phyloP scores from a whole-genome alignment of 2,329 filamentous ascomycete genomes.

The Metarhizium guizhouense region DNA sequence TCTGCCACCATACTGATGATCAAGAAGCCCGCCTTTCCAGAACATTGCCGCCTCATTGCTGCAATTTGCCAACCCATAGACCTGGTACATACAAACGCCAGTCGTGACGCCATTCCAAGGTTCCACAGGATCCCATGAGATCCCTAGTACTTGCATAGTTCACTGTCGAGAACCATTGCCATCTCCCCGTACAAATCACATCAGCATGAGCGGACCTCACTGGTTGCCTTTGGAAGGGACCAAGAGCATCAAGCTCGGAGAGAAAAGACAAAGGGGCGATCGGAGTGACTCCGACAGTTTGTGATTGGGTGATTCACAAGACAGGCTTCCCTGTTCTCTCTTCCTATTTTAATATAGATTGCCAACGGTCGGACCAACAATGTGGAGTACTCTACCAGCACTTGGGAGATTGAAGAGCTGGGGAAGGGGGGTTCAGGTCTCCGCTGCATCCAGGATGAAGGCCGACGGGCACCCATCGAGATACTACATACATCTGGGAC shows the following conservation, averaged over 20 bases:
- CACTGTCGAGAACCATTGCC: too few relatives aligned
- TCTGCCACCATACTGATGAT: too few relatives aligned
- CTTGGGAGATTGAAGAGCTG: too few relatives aligned
- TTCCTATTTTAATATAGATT: neutral
- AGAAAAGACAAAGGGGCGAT: neutral
- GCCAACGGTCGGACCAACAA: neutral
- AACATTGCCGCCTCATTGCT: neutral
- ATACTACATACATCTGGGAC: neutral
- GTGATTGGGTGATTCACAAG: neutral
- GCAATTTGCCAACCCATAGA: neutral
- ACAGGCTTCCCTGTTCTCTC: too few relatives aligned
- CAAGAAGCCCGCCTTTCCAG: too few relatives aligned
- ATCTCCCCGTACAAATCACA: too few relatives aligned
- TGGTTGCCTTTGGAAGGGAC: neutral
- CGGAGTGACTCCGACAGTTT: neutral
- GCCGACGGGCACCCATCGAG: neutral
- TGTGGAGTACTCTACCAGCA: too few relatives aligned
- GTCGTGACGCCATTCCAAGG: too few relatives aligned
- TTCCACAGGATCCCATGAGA: too few relatives aligned
- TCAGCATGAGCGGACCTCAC: neutral
- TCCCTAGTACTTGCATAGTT: too few relatives aligned
- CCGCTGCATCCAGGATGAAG: neutral
- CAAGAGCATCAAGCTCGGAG: neutral
- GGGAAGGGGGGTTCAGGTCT: neutral
- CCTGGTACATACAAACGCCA: too few relatives aligned